Evolutionary conservation across 2,329 filamentous ascomycete species (phyloP).

Genomic region (Xylaria sp.): DNA sequence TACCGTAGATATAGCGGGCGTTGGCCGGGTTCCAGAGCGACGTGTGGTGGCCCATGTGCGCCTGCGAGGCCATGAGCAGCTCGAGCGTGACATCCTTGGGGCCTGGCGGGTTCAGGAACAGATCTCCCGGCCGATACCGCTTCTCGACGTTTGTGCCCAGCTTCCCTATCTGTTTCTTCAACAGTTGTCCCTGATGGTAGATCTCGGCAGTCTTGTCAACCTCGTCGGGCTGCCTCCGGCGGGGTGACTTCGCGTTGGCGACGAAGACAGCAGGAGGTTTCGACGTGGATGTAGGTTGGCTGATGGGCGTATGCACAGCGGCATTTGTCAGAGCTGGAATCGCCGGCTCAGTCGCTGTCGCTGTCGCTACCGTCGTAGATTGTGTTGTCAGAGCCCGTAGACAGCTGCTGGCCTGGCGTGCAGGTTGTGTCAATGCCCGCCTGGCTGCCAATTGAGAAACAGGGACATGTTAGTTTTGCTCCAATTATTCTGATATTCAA

Average conservation of each 20-base stretch:
- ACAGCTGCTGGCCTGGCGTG: slow-evolving; percentile 53
- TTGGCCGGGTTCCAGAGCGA: slow-evolving; percentile 96
- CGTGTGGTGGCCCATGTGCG: slow-evolving; percentile 89
- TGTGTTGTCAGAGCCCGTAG: slow-evolving; percentile 54
- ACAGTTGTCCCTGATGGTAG: slow-evolving; percentile 52
- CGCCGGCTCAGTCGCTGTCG: slow-evolving; percentile 43
- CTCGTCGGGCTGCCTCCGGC: slow-evolving; percentile 40
- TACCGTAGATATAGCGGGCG: slow-evolving; percentile 91
- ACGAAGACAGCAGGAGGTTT: slow-evolving; percentile 45
- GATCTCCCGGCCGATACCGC: slow-evolving; percentile 72
- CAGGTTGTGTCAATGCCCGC: slow-evolving; percentile 60
- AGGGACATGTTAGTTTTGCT: slow-evolving; percentile 35
- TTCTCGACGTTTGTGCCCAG: slow-evolving; percentile 62
- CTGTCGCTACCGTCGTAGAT: slow-evolving; percentile 39
- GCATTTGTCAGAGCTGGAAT: slow-evolving; percentile 42
- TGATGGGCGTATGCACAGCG: slow-evolving; percentile 38
- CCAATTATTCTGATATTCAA: background rate
- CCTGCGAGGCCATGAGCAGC: slow-evolving; percentile 86
- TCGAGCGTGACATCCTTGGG: slow-evolving; percentile 89
- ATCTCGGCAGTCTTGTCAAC: slow-evolving; percentile 52
- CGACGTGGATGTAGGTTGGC: slow-evolving; percentile 9
- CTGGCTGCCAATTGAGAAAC: slow-evolving; percentile 59
- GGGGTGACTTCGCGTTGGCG: slow-evolving; percentile 36
- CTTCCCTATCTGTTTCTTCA: slow-evolving; percentile 59
- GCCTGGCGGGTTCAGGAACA: slow-evolving; percentile 77